phyloP scores from a whole-genome alignment of 139 green algal species.

The Zygnema cylindricum region DNA sequence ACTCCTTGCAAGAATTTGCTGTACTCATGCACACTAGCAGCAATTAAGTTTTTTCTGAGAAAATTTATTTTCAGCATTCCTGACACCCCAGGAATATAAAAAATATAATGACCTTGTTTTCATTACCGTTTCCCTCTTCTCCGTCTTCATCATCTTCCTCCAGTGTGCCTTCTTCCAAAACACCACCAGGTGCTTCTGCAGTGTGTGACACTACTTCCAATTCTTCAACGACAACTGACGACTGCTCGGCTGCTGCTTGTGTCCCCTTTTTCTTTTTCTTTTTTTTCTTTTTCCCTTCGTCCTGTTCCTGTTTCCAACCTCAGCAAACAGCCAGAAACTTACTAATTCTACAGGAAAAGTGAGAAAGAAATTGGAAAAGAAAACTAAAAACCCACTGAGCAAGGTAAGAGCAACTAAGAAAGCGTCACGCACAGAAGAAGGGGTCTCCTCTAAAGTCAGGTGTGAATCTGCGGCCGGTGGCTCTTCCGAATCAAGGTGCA shows the following conservation, averaged over 20 bases:
- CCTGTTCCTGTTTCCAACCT: neutral
- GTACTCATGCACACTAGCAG: neutral
- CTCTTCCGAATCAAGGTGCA: no score
- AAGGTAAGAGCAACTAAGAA: no score
- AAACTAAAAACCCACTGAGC: no score
- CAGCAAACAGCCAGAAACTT: no score
- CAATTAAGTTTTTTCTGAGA: neutral
- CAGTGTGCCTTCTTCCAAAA: neutral
- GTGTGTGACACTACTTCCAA: neutral
- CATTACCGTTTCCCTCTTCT: slow-evolving; percentile 11
- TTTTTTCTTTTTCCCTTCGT: slow-evolving; percentile 63
- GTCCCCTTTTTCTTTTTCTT: slow-evolving; percentile 62
- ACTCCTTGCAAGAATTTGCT: slow-evolving; percentile 24
- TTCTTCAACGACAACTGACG: neutral
- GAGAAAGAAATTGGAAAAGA: no score
- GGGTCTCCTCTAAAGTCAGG: no score
- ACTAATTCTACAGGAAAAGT: no score
- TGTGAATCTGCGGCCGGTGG: no score
- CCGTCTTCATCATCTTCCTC: slow-evolving; percentile 28
- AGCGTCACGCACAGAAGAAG: no score
- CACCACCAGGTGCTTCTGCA: neutral
- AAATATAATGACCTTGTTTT: neutral
- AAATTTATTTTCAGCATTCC: slow-evolving; percentile 14
- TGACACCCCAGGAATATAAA: no score
- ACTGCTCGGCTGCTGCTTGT: neutral